A percentile compares a stretch with the other conserved stretches of the same genome.
Conservation (phyloP, 805 yeast genomes). For the Metschnikowia proteae region DNA sequence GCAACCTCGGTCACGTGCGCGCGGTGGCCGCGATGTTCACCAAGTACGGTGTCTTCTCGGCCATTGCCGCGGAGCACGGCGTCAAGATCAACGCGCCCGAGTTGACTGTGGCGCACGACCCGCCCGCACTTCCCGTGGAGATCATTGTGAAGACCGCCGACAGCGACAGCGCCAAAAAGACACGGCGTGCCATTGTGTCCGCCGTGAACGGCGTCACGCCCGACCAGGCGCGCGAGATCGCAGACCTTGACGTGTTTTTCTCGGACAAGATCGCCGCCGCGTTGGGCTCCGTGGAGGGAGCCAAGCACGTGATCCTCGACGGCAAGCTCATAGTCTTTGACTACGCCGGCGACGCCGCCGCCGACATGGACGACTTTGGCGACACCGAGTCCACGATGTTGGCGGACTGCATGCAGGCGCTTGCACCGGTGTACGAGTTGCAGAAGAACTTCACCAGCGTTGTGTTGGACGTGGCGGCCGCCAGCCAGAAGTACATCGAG, state of each 20-base stretch:
- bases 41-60: constrained; percentile 45
- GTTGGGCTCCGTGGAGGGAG: constrained; percentile 41
- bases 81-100: constrained; percentile 39
- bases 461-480: constrained; percentile 48
- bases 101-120: constrained; percentile 37
- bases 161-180: constrained; percentile 49
- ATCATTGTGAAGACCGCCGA: constrained; percentile 50
- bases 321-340: constrained; percentile 52
- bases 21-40: constrained; percentile 65
- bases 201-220: constrained; percentile 74
- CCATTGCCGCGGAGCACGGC: constrained; percentile 36
- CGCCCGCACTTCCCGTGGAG: constrained; percentile 50
- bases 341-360: constrained; percentile 42
- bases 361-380: constrained; percentile 59
- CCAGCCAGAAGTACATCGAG: constrained; percentile 54
- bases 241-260: constrained; percentile 67
- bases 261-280: constrained; percentile 41
- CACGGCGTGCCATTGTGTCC: constrained; percentile 69
- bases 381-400: constrained; percentile 54
- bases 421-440: constrained; percentile 56
- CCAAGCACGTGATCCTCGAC: constrained; percentile 54
- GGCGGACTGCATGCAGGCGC: constrained; percentile 48
- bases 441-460: constrained; percentile 51
- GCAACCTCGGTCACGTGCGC: constrained; percentile 70
- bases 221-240: constrained; percentile 49